Conservation (phyloP, 2,329 filamentous ascomycete genomes). For the Colletotrichum spaethianum region DNA sequence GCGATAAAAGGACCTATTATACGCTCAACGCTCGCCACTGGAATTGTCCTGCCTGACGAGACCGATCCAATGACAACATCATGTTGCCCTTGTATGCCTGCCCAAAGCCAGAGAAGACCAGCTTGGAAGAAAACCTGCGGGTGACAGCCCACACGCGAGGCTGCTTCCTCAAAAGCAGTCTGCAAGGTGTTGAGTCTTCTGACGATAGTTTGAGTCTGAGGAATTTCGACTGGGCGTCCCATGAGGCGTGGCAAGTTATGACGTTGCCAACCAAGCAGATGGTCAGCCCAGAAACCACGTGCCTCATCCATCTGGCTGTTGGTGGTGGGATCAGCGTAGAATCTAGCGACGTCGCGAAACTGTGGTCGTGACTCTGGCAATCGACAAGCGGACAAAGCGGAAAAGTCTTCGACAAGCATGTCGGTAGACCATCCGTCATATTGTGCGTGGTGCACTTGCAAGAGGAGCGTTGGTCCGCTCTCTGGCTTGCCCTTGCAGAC, state of each 20-base stretch:
- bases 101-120: constrained; percentile 76
- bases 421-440: constrained; percentile 97
- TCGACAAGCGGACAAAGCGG: constrained; percentile 58
- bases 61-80: constrained; percentile 85
- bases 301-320: constrained; percentile 55
- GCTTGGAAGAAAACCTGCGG: constrained; percentile 84
- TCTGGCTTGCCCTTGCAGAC: constrained; percentile 52
- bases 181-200: constrained; percentile 53
- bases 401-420: constrained; percentile 78
- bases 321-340: constrained; percentile 54
- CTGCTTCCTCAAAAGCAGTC: constrained; percentile 51
- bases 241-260: constrained; percentile 65
- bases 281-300: constrained; percentile 78
- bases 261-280: constrained; percentile 71
- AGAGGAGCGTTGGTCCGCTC: constrained; percentile 51
- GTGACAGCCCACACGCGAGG: constrained; percentile 64
- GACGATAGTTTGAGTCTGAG: constrained; percentile 47
- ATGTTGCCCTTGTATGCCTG: constrained; percentile 71
- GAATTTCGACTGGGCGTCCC: constrained; percentile 44
- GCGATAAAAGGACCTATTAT: constrained; percentile 86
- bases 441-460: constrained; percentile 84
- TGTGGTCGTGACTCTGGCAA: constrained; percentile 61
- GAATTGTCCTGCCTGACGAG: constrained; percentile 84
- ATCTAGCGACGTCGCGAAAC: constrained; percentile 72
- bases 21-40: constrained; percentile 77